These are phyloP conservation scores for Sonneratia caseolaris DNA, from an alignment of 345 rosid genomes.

Conservation along the genomic window DNA sequence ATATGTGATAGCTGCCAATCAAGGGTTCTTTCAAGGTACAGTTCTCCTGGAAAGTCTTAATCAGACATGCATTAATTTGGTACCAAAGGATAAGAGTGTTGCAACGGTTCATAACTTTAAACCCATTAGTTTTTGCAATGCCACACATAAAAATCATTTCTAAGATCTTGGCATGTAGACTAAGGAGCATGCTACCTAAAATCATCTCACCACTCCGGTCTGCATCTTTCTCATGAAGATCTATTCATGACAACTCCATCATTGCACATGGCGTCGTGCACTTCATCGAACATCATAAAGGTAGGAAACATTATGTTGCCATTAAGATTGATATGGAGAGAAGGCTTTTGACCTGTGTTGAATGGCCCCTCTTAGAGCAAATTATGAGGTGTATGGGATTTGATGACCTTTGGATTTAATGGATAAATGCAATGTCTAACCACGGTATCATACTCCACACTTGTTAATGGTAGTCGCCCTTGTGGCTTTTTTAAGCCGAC, in stretches of 20 bases:
- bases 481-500: too few relatives aligned
- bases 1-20: neutral
- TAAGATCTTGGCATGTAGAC: neutral
- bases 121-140: neutral
- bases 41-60: neutral
- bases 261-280: neutral
- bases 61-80: neutral
- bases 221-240: neutral
- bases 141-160: neutral
- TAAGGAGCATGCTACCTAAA: neutral
- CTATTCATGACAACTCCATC: neutral
- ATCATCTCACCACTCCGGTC: neutral
- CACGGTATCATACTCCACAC: neutral
- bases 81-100: neutral
- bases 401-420: too few relatives aligned
- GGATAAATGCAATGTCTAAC: neutral
- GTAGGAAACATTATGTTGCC: neutral
- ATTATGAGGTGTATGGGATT: too few relatives aligned
- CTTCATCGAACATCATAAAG: neutral
- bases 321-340: neutral
- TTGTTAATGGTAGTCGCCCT: too few relatives aligned
- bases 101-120: neutral
- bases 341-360: neutral
- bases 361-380: neutral
- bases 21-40: neutral